phyloP scores from a whole-genome alignment of 1,284 basidiomycete genomes.

The Irpex rosettiformis region DNA sequence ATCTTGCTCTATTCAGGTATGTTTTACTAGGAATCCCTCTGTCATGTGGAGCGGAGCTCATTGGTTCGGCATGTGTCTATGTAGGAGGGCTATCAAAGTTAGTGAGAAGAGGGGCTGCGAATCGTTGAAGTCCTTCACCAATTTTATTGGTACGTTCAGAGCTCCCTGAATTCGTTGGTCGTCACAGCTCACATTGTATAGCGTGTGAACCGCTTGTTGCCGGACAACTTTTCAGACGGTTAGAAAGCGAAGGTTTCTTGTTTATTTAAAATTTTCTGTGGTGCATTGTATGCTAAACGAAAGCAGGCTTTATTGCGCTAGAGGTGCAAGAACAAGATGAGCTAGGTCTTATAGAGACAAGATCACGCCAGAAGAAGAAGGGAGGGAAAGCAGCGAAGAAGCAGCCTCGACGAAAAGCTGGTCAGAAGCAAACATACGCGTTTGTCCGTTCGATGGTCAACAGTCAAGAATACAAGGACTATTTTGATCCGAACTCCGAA shows the following conservation, averaged over 20 bases:
- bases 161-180: background rate
- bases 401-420: constrained; percentile 41
- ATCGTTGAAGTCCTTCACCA: constrained; percentile 51
- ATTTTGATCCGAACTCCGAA: constrained; percentile 59
- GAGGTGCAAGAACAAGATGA: constrained; percentile 46
- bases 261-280: background rate
- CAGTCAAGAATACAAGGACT: constrained; percentile 51
- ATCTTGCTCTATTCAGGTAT: constrained; percentile 68
- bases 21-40: background rate
- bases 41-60: background rate
- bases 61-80: constrained; percentile 1
- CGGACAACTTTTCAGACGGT: constrained; percentile 59
- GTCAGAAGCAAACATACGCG: constrained; percentile 53
- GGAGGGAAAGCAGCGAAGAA: constrained; percentile 38
- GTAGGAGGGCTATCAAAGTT: constrained; percentile 71
- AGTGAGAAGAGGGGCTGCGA: constrained; percentile 50
- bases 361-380: constrained; percentile 39
- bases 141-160: constrained; percentile 47
- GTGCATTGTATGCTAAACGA: background rate
- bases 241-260: constrained; percentile 62
- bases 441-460: constrained; percentile 49
- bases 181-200: constrained; percentile 21
- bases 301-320: constrained; percentile 57
- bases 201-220: constrained; percentile 55
- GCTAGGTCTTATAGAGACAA: constrained; percentile 44